Percentiles rank a stretch among this genome's conserved stretches.
Conservation (phyloP, 495 filamentous ascomycete species). For the Massariosphaeria phaeospora region DNA sequence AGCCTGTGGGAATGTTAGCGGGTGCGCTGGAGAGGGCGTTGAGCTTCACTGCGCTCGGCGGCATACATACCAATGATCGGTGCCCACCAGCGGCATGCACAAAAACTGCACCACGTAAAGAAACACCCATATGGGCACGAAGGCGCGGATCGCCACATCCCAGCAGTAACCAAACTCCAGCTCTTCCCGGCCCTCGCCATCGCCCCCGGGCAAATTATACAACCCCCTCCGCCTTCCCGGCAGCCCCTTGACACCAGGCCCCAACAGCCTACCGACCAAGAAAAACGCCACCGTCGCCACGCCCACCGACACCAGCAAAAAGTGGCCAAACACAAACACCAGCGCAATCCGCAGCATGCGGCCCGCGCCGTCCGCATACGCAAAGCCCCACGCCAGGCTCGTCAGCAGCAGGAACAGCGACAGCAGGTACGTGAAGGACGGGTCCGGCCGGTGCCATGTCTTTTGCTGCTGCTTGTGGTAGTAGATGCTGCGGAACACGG, state of each 20-base stretch:
- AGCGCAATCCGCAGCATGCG: constrained; percentile 57
- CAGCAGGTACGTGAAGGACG: constrained; percentile 72
- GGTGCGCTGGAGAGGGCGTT: background rate
- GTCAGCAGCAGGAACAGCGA: constrained; percentile 70
- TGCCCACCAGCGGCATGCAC: constrained; percentile 57
- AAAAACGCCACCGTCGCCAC: constrained; percentile 62
- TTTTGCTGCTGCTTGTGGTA: constrained; percentile 62
- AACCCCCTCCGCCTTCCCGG: constrained; percentile 51
- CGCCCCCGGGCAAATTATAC: constrained; percentile 45
- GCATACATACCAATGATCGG: constrained; percentile 46
- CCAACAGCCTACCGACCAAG: constrained; percentile 58
- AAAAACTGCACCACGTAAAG: constrained; percentile 71
- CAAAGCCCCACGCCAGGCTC: constrained; percentile 67
- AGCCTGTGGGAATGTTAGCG: constrained; percentile 40
- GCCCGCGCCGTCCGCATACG: constrained; percentile 56
- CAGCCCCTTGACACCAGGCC: constrained; percentile 49
- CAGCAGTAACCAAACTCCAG: constrained; percentile 78
- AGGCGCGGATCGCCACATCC: constrained; percentile 68
- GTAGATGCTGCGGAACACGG: constrained; percentile 71
- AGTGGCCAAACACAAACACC: constrained; percentile 64
- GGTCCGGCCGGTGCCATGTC: constrained; percentile 71
- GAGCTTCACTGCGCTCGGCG: background rate
- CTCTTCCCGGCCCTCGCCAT: constrained; percentile 49
- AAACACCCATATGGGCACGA: constrained; percentile 69
- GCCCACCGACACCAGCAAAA: constrained; percentile 57